phyloP scores from a whole-genome alignment of 352 stramenopile genomes.

The Globisporangium lucens region DNA sequence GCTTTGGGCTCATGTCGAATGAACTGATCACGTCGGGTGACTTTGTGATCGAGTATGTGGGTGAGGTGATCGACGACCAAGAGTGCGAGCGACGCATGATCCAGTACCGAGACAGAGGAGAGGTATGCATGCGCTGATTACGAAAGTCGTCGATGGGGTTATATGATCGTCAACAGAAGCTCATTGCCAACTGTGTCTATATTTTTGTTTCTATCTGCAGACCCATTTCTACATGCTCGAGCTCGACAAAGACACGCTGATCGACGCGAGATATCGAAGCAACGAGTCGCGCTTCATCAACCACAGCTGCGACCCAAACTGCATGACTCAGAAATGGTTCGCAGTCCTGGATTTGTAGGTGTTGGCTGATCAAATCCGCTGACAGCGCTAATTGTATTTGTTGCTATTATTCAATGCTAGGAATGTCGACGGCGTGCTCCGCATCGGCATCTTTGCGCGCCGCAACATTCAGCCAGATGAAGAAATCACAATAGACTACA shows the following conservation, averaged over 20 bases:
- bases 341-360: not conserved
- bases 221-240: slow-evolving; percentile 88
- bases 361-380: not conserved
- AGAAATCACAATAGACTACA: slow-evolving; percentile 86
- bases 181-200: not conserved
- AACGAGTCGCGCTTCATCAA: slow-evolving; percentile 96
- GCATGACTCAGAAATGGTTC: slow-evolving; percentile 92
- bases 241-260: slow-evolving; percentile 80
- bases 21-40: slow-evolving; percentile 73
- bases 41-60: slow-evolving; percentile 94
- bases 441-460: slow-evolving; percentile 78
- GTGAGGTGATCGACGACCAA: slow-evolving; percentile 90
- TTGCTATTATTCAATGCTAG: slow-evolving; percentile 14
- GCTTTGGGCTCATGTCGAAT: slow-evolving; percentile 87
- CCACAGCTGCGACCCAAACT: slow-evolving; percentile 94
- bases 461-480: slow-evolving; percentile 51
- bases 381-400: not conserved
- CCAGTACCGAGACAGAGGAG: slow-evolving; percentile 49
- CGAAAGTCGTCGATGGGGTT: not conserved
- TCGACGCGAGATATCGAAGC: slow-evolving; percentile 85
- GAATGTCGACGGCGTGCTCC: slow-evolving; percentile 70
- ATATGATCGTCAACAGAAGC: not conserved
- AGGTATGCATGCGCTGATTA: slow-evolving; percentile 19
- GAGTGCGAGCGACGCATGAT: slow-evolving; percentile 68
- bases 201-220: slow-evolving; percentile 14